phyloP scores from a whole-genome alignment of 1,139 yeast genomes.

The Spathaspora jeffriesii region DNA sequence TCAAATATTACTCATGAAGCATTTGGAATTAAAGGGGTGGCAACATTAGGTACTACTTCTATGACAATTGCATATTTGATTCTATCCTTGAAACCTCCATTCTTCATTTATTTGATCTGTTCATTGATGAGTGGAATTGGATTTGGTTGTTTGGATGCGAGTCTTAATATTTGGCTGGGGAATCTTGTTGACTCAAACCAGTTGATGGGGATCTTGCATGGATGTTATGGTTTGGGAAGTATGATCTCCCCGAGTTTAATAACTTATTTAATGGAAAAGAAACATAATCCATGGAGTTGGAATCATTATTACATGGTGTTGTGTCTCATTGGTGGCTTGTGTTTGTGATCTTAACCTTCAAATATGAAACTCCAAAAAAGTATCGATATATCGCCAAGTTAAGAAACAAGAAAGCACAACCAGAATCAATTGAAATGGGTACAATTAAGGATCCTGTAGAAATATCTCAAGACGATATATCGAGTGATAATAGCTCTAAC shows the following conservation, averaged over 20 bases:
- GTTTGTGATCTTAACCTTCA: slow-evolving; percentile 33
- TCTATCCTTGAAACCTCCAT: slow-evolving; percentile 35
- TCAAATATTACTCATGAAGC: slow-evolving; percentile 30
- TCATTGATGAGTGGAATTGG: slow-evolving; percentile 56
- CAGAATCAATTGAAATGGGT: slow-evolving; percentile 12
- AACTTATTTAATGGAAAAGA: slow-evolving; percentile 38
- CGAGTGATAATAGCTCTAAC: background rate
- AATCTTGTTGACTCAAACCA: slow-evolving; percentile 58
- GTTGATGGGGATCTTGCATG: slow-evolving; percentile 65
- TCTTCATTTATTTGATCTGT: slow-evolving; percentile 30
- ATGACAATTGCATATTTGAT: slow-evolving; percentile 33
- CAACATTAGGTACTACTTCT: slow-evolving; percentile 27
- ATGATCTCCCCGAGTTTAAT: slow-evolving; percentile 63
- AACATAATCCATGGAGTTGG: slow-evolving; percentile 46
- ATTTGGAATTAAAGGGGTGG: slow-evolving; percentile 41
- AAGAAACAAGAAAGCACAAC: slow-evolving; percentile 10
- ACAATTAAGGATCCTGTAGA: slow-evolving; percentile 12
- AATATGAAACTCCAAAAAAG: slow-evolving; percentile 56
- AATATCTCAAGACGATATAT: slow-evolving; percentile 13
- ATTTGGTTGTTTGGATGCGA: slow-evolving; percentile 61
- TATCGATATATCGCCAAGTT: slow-evolving; percentile 36
- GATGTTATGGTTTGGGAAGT: slow-evolving; percentile 69
- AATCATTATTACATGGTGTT: slow-evolving; percentile 45
- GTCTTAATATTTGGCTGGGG: slow-evolving; percentile 61
- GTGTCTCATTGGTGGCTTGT: slow-evolving; percentile 22